These are phyloP conservation scores for Mycogone perniciosa DNA, from an alignment of 2,329 filamentous ascomycete species.

Conservation along the genomic window DNA sequence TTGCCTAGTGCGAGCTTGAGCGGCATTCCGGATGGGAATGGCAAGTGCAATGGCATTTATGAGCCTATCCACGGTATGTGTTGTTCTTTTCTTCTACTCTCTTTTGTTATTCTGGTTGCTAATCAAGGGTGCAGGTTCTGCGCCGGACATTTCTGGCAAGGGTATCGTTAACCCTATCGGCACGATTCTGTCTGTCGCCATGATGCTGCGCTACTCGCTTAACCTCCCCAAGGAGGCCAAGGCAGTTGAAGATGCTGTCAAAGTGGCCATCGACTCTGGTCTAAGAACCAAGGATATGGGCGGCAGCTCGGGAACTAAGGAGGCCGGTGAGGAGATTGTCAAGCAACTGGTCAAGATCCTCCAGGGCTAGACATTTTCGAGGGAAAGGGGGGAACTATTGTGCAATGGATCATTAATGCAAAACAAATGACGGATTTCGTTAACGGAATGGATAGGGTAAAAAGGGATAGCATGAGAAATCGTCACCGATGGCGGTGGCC, in stretches of 20 bases:
- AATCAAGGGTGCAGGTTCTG: slow-evolving; percentile 54
- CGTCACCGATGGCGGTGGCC: too few relatives aligned
- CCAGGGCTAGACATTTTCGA: slow-evolving; percentile 28
- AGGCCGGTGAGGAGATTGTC: slow-evolving; percentile 74
- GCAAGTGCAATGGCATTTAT: slow-evolving; percentile 86
- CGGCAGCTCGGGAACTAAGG: slow-evolving; percentile 61
- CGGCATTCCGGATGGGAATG: slow-evolving; percentile 79
- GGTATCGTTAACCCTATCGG: slow-evolving; percentile 90
- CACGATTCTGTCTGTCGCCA: slow-evolving; percentile 83
- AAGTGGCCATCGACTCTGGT: slow-evolving; percentile 70
- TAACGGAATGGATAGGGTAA: not conserved
- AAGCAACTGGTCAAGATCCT: slow-evolving; percentile 64
- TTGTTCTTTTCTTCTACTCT: not conserved
- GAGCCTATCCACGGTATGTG: slow-evolving; percentile 86
- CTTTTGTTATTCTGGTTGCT: not conserved
- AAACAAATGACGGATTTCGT: not conserved
- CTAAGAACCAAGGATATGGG: slow-evolving; percentile 80
- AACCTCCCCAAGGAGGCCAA: slow-evolving; percentile 69
- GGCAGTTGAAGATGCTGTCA: slow-evolving; percentile 75
- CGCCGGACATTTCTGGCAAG: slow-evolving; percentile 88
- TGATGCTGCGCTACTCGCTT: slow-evolving; percentile 94
- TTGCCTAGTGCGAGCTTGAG: slow-evolving; percentile 82
- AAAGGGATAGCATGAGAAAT: not conserved
- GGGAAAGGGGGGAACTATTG: not conserved
- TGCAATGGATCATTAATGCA: not conserved